Evolutionary conservation across 306 rosid genomes (phyloP).

Genomic region (Malus fusca): DNA sequence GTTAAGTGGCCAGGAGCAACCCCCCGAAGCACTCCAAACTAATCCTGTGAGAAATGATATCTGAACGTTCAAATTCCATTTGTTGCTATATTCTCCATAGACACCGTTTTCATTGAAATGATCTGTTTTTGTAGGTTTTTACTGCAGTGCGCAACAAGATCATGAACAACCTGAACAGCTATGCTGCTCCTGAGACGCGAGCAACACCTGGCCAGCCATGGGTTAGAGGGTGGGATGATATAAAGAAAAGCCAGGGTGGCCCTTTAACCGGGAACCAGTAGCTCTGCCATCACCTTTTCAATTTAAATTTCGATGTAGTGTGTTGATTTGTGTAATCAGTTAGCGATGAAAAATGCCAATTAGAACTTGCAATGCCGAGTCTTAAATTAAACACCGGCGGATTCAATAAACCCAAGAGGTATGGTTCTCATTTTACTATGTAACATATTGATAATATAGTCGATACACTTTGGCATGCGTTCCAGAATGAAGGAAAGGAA

Average conservation of each 20-base stretch:
- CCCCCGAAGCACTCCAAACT: conserved; percentile 49
- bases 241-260: conserved; percentile 52
- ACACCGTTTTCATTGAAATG: conserved; percentile 17
- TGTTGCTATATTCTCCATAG: background rate
- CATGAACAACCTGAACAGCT: conserved; percentile 48
- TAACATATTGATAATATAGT: background rate
- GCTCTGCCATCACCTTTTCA: background rate
- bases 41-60: conserved; percentile 59
- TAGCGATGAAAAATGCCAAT: background rate
- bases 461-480: background rate
- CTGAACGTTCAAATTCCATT: conserved; percentile 1
- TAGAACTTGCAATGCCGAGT: background rate
- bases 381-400: background rate
- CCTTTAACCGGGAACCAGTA: conserved; percentile 76
- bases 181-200: conserved; percentile 66
- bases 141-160: conserved; percentile 44
- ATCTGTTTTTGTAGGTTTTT: conserved; percentile 52
- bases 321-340: conserved; percentile 13
- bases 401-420: too few relatives aligned
- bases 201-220: conserved; percentile 73
- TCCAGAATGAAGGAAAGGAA: background rate
- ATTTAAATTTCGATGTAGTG: background rate
- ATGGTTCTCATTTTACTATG: background rate
- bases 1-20: conserved; percentile 79
- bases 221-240: conserved; percentile 98